A percentile compares a stretch with the other conserved stretches of the same genome.
Conservation (phyloP, 805 yeast genomes). For the Debaryomyces tyrocola region DNA sequence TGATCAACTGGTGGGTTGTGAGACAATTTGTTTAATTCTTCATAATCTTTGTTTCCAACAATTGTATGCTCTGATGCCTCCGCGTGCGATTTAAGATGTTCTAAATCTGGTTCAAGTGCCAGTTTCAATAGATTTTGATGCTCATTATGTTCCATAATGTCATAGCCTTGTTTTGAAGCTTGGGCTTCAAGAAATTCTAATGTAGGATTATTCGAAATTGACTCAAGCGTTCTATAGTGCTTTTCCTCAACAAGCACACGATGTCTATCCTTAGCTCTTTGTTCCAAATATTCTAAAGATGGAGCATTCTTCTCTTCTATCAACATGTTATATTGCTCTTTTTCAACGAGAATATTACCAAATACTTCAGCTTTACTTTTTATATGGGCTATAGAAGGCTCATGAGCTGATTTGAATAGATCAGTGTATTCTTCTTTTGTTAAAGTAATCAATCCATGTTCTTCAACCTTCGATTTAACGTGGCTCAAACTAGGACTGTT, state of each 20-base stretch:
- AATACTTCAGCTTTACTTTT: conserved; percentile 13
- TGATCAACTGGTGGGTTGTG: conserved; percentile 17
- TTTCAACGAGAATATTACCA: conserved; percentile 10
- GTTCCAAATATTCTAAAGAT: conserved; percentile 13
- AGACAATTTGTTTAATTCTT: conserved; percentile 16
- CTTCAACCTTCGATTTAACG: conserved; percentile 35
- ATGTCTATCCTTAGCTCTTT: conserved; percentile 14
- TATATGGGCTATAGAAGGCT: conserved; percentile 27
- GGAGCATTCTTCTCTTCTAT: conserved; percentile 5
- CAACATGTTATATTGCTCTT: conserved; percentile 10
- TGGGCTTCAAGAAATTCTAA: conserved; percentile 17
- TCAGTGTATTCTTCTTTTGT: conserved; percentile 31
- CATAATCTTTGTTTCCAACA: conserved; percentile 16
- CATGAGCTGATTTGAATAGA: conserved; percentile 26
- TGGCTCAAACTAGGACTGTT: conserved; percentile 34
- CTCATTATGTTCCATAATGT: conserved; percentile 15
- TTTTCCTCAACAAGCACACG: conserved; percentile 22
- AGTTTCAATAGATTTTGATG: conserved; percentile 9
- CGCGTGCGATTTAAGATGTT: conserved; percentile 20
- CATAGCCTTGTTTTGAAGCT: conserved; percentile 17
- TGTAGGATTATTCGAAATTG: conserved; percentile 21
- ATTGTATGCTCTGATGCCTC: conserved; percentile 13
- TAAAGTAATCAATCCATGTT: conserved; percentile 31
- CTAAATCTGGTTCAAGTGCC: conserved; percentile 21
- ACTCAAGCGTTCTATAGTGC: conserved; percentile 20